Base-by-base conservation (phyloP, 495 filamentous ascomycete genomes). In the Podospora conica region DNA sequence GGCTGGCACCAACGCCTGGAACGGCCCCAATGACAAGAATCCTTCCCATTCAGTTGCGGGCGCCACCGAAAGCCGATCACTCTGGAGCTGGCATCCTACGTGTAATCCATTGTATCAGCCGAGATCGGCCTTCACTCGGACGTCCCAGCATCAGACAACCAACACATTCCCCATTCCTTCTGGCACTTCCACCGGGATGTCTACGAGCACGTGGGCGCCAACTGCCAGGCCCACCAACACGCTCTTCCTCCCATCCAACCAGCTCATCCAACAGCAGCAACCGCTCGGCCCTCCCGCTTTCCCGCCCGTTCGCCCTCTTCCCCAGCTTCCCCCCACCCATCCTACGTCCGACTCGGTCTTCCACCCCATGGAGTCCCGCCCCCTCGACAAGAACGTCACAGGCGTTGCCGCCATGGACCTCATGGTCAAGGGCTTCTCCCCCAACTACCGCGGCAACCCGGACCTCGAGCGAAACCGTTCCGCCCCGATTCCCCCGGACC, bases 391-490 rank as follows among this genome's bases (percentile, higher is more conserved):
- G 18, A 10, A 9, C 4, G 53, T 20, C 23, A 25, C 63, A 8
- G 15, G 64, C 1, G 65, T 68, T 40, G 53, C 58, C 1, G 23
- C 60, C 20, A n/a, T 48, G 40, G 64, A 61, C 3, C 55, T 74
- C 23, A 63, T 74, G 33, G 58, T 69, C 33, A 61, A 61, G 55
- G 71, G 69, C 25, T 69, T 67, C 15, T 68, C 64, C 0, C 62
- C 48, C 1, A 71, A 71, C 25, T 79, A 80, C 55, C 68, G 66
- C 4, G 77, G 78, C 0, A 75, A 79, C 61, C 63, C 59, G 3
- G 58, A 56, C 55, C 40, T 75, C 0, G 9, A 12, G 2, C 56
- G 23, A 0, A 78, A 79, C 68, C 70, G 66, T 55, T 74, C 73
- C 0, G 79, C 75, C 0, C 21, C 69, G 55, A 74, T 81, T 54